Evolutionary conservation across 2,329 filamentous ascomycete genomes (phyloP).

Genomic region (Alternaria postmessia): DNA sequence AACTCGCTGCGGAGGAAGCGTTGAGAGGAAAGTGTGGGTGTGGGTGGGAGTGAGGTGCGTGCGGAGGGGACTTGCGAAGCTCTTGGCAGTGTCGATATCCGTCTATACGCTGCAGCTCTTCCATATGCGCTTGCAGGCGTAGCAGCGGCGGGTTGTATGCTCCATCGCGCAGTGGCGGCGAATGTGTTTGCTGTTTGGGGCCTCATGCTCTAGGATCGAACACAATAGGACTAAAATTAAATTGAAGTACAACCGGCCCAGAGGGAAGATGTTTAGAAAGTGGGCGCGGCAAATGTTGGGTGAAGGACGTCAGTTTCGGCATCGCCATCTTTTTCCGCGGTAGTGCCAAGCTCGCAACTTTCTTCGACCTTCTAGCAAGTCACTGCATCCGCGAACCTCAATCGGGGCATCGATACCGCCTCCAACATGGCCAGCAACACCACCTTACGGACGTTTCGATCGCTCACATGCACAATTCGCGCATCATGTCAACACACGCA

Average conservation of each 20-base stretch:
- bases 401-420: slow-evolving; percentile 21
- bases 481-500: slow-evolving; percentile 48
- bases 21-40: slow-evolving; percentile 22
- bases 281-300: slow-evolving; percentile 36
- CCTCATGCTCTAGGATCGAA: slow-evolving; percentile 53
- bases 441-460: slow-evolving; percentile 38
- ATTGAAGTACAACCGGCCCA: slow-evolving; percentile 23
- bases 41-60: slow-evolving; percentile 26
- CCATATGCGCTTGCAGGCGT: slow-evolving; percentile 52
- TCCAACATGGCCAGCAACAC: slow-evolving; percentile 38
- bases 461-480: slow-evolving; percentile 47
- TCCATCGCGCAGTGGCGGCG: slow-evolving; percentile 52
- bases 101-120: slow-evolving; percentile 58
- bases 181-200: slow-evolving; percentile 51
- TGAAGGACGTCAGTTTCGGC: slow-evolving; percentile 29
- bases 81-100: slow-evolving; percentile 51
- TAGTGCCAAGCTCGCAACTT: slow-evolving; percentile 28
- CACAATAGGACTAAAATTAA: slow-evolving; percentile 2
- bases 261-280: slow-evolving; percentile 9
- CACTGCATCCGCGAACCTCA: slow-evolving; percentile 17
- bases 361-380: slow-evolving; percentile 28
- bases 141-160: slow-evolving; percentile 49
- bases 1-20: slow-evolving; percentile 55
- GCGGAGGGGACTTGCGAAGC: slow-evolving; percentile 34
- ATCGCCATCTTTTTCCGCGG: slow-evolving; percentile 35